Evolutionary conservation across 768 basidiomycete genomes (phyloP), one percentile per base, ranked within the genome.

Genomic region (Tricholoma hemisulphureum): DNA sequence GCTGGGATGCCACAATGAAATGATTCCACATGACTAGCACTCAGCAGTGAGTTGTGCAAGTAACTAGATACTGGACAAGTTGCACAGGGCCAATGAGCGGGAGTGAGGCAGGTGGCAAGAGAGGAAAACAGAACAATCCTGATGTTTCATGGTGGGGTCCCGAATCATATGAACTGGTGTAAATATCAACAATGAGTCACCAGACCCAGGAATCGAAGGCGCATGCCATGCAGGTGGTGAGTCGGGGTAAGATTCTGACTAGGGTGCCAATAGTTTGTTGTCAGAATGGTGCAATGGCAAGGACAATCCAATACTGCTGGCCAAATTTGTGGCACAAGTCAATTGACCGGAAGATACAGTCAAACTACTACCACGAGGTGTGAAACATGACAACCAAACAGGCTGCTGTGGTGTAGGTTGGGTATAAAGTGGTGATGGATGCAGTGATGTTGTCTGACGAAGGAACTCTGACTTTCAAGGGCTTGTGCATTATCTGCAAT

Each of bases 281-380:
- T 93, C 91, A 0, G 91, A 93, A 60, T 92, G 87, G 59, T 89
- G 87, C 1, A 80, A 82, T 2, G 81, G 81, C 31, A 82, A 57
- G 63, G 74, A 82, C 0, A 78, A 81, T 0, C 65, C 63, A 24
- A 76, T 64, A 55, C 76, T 77, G 61, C 75, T 78, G 14, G 73
- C 75, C n/a, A 68, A 73, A 59, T 77, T 80, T 1, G 73, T 69
- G 8, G 73, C 69, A 46, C 78, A 75, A 45, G 69, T 69, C 21
- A 79, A 65, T 24, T 69, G 65, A 13, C 65, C 64, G 53, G 70
- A 58, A 58, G 73, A 64, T 46, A 67, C 58, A 8, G 67, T 65
- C 49, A 68, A 43, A 34, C 56, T 64, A 32, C 65, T 57, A 20
- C 65, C 70, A 14, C 41, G 56, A 11, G 70, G 66, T 32, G 70